Percentiles rank a stretch among this genome's conserved stretches.
phyloP scores from a whole-genome alignment of 495 filamentous ascomycete genomes.

The Tuber aestivum region DNA sequence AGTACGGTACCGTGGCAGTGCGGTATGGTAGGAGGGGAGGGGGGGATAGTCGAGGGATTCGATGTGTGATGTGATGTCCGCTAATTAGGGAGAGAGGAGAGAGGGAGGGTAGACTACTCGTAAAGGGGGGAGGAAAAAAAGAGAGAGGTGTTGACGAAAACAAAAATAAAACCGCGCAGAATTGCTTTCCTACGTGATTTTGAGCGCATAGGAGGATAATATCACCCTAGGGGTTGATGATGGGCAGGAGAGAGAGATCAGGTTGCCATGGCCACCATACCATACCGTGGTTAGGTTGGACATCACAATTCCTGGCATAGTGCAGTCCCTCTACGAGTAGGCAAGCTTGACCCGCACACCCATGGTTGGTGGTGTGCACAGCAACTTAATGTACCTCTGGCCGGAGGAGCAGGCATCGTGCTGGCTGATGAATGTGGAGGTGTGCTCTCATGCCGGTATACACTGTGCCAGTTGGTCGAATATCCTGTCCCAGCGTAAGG shows the following conservation, averaged over 20 bases:
- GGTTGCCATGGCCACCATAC: too few species aligned
- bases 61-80: neutral
- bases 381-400: neutral
- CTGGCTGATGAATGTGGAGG: neutral
- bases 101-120: too few species aligned
- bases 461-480: neutral
- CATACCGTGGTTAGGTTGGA: constrained; percentile 24
- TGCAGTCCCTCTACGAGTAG: constrained; percentile 16
- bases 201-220: constrained; percentile 29
- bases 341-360: constrained; percentile 16
- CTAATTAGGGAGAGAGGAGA: too few species aligned
- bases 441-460: neutral
- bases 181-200: constrained; percentile 25
- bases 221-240: neutral
- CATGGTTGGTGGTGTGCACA: constrained; percentile 16
- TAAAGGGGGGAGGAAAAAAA: constrained; percentile 6
- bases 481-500: neutral
- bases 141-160: constrained; percentile 15
- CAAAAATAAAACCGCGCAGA: constrained; percentile 34
- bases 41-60: constrained; percentile 11
- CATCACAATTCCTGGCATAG: constrained; percentile 16
- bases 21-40: neutral
- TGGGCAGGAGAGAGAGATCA: constrained; percentile 21
- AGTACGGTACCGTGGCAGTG: too few species aligned
- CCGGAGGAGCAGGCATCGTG: neutral